These are phyloP conservation scores for Fusarium sp. DNA, from an alignment of 2,329 filamentous ascomycete genomes.

Conservation along the genomic window DNA sequence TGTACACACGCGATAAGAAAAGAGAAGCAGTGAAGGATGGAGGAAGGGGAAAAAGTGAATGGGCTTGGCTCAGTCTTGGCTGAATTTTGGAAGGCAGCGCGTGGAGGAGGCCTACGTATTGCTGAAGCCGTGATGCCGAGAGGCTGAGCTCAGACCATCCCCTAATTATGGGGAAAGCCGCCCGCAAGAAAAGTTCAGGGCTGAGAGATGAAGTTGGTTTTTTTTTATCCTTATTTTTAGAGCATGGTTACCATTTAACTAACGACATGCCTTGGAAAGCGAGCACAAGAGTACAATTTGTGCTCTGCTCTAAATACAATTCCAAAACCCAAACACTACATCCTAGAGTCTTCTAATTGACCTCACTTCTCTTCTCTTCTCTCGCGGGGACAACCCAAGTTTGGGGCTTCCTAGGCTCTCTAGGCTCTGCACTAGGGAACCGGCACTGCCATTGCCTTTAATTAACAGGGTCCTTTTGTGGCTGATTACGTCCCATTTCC, in stretches of 20 bases:
- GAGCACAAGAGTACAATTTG: not conserved
- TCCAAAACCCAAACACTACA: not conserved
- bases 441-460: slow-evolving; percentile 14
- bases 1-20: slow-evolving; percentile 6
- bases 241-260: not conserved
- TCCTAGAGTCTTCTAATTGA: not conserved
- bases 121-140: slow-evolving; percentile 44
- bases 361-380: not conserved
- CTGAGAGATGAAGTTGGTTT: not conserved
- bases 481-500: slow-evolving; percentile 26
- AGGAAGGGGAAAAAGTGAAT: slow-evolving; percentile 21
- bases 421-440: not conserved
- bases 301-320: rapidly evolving
- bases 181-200: not conserved
- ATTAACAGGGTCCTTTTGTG: slow-evolving; percentile 39
- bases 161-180: slow-evolving; percentile 25
- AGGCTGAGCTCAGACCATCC: slow-evolving; percentile 40
- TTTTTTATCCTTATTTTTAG: not conserved
- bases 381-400: not conserved
- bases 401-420: not conserved
- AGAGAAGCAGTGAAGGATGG: slow-evolving; percentile 14
- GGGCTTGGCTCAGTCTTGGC: slow-evolving; percentile 29
- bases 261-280: rapidly evolving
- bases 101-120: slow-evolving; percentile 43
- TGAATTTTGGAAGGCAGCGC: slow-evolving; percentile 40